Evolutionary conservation across 2,329 filamentous ascomycete species (phyloP).

Genomic region (Monosporascus sp.): DNA sequence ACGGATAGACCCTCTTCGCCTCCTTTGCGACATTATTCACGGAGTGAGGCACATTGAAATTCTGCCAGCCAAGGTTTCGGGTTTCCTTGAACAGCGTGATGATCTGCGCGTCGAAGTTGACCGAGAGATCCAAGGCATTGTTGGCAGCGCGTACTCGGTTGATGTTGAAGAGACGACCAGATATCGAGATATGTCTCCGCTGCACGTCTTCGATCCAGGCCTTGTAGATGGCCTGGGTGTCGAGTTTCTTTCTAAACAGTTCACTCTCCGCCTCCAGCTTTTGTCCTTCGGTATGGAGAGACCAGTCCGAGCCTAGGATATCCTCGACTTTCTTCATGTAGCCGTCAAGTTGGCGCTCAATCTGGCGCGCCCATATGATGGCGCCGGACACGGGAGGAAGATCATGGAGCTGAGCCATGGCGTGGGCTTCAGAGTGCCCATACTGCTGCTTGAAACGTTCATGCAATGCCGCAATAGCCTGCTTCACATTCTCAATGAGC

Average conservation of each 20-base stretch:
- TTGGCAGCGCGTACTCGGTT: constrained; percentile 83
- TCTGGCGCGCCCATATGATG: constrained; percentile 96
- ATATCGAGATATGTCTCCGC: constrained; percentile 82
- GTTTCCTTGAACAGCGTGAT: constrained; percentile 99
- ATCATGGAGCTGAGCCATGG: constrained; percentile 96
- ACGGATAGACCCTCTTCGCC: constrained; percentile 97
- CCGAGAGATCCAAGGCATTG: constrained; percentile 78
- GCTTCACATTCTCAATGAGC: constrained; percentile 95
- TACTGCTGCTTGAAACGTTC: constrained; percentile 99
- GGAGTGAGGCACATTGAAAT: constrained; percentile 87
- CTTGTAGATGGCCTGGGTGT: constrained; percentile 89
- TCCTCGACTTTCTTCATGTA: constrained; percentile 99
- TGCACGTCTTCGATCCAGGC: constrained; percentile 92
- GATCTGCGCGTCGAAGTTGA: constrained; percentile 96
- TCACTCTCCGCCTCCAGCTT: constrained; percentile 89
- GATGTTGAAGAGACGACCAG: constrained; percentile 87
- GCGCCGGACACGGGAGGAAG: constrained; percentile 92
- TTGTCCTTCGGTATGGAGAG: constrained; percentile 87
- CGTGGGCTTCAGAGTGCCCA: constrained; percentile 93
- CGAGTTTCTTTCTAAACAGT: constrained; percentile 92
- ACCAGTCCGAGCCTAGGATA: constrained; percentile 92
- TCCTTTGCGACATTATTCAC: constrained; percentile 97
- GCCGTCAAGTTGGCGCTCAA: constrained; percentile 88
- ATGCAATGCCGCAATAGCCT: constrained; percentile 87
- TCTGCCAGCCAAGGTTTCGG: constrained; percentile 90